These are phyloP conservation scores for Spinacia oleracea DNA, from an alignment of 179 eudicot genomes.

Conservation along the genomic window DNA sequence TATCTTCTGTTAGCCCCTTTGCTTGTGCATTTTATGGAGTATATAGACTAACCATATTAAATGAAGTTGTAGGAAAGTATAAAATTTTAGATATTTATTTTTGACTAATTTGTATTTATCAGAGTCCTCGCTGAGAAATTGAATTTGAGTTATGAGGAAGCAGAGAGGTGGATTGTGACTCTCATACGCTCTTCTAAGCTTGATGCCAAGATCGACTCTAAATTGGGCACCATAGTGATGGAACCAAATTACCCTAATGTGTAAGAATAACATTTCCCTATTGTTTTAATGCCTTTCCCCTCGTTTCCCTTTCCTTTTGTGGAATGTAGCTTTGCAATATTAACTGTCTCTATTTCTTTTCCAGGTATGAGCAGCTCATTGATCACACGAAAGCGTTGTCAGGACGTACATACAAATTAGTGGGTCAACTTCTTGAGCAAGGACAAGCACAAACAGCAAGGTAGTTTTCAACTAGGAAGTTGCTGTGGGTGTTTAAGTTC, in stretches of 20 bases:
- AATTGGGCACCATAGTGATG: conserved; percentile 76
- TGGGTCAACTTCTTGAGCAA: conserved; percentile 70
- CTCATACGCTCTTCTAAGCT: conserved; percentile 86
- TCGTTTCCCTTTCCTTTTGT: neutral
- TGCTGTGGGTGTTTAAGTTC: neutral
- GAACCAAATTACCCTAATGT: conserved; percentile 79
- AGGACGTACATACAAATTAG: conserved; percentile 78
- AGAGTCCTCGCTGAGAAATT: conserved; percentile 94
- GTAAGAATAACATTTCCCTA: conserved; percentile 44
- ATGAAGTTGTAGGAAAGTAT: too few species aligned
- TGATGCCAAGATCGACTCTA: conserved; percentile 82
- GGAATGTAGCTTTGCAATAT: neutral
- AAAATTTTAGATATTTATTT: neutral
- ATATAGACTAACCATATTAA: neutral
- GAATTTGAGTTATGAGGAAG: conserved; percentile 84
- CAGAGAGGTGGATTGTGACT: conserved; percentile 94
- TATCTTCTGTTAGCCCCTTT: neutral
- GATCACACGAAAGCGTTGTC: conserved; percentile 84
- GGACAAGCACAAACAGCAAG: conserved; percentile 58
- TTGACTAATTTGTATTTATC: conserved; percentile 24
- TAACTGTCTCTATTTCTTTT: neutral
- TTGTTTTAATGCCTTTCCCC: neutral
- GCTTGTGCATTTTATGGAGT: neutral
- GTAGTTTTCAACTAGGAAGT: conserved; percentile 11
- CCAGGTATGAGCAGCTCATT: conserved; percentile 95